Evolutionary conservation across 1,139 yeast species (phyloP).

Genomic region (Candida tunisiensis): DNA sequence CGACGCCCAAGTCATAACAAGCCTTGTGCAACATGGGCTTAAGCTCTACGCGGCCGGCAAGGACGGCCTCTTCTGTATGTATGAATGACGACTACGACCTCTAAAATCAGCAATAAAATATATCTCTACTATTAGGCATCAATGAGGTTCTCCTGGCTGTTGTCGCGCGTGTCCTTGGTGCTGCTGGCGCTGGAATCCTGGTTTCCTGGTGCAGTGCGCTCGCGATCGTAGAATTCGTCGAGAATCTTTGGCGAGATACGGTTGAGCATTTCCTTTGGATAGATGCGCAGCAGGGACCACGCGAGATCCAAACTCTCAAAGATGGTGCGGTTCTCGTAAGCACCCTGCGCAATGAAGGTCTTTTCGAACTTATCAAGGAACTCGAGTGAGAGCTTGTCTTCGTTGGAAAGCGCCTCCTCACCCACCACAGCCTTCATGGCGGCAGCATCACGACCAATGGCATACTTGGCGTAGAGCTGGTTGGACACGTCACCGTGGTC

Average conservation of each 20-base stretch:
- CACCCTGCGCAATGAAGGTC: constrained; percentile 89
- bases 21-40: too few species aligned
- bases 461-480: constrained; percentile 96
- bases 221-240: constrained; percentile 87
- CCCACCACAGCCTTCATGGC: constrained; percentile 99
- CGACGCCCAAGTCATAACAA: too few species aligned
- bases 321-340: constrained; percentile 86
- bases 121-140: constrained; percentile 29
- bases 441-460: constrained; percentile 99
- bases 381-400: constrained; percentile 92
- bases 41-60: too few species aligned
- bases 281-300: constrained; percentile 93
- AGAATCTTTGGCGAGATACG: constrained; percentile 96
- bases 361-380: constrained; percentile 95
- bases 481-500: constrained; percentile 99
- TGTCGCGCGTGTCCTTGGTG: constrained; percentile 13
- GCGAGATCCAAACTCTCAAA: constrained; percentile 96
- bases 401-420: constrained; percentile 96
- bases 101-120: too few species aligned
- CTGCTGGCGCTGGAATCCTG: constrained; percentile 19
- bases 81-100: neutral
- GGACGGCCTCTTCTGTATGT: too few species aligned
- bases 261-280: constrained; percentile 97
- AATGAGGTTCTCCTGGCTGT: constrained; percentile 27
- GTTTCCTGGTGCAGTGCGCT: constrained; percentile 25